Evolutionary conservation across 192 early-diverging fungal species (phyloP).

Genomic region (Coemansia sp.): DNA sequence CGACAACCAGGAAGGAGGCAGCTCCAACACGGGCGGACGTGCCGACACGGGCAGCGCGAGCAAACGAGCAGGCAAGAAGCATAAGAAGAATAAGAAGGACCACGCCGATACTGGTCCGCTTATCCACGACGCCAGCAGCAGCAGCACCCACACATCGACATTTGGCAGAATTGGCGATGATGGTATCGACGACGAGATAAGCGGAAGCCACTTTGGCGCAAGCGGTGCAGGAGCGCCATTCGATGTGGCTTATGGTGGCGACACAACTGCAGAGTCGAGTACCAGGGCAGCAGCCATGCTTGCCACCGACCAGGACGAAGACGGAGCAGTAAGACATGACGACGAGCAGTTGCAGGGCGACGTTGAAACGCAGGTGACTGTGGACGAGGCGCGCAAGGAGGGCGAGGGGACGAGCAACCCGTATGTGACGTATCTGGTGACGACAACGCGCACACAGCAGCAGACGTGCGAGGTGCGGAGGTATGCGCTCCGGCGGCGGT

Average conservation of each 20-base stretch:
- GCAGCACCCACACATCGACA: conserved; percentile 26
- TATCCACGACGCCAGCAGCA: conserved; percentile 6
- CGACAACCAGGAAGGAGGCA: conserved; percentile 26
- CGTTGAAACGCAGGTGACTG: conserved; percentile 57
- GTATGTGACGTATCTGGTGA: conserved; percentile 82
- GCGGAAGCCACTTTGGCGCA: conserved; percentile 9
- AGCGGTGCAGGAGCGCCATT: conserved; percentile 6
- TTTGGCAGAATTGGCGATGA: conserved; percentile 21
- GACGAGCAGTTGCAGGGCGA: conserved; percentile 8
- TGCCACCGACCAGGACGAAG: not conserved
- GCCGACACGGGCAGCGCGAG: conserved; percentile 12
- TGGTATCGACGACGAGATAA: not conserved
- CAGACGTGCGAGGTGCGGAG: conserved; percentile 37
- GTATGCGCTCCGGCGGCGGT: conserved; percentile 79
- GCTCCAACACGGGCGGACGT: not conserved
- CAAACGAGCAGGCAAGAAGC: too few relatives aligned
- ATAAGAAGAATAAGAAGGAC: conserved; percentile 1
- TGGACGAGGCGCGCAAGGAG: conserved; percentile 85
- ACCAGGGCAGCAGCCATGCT: conserved; percentile 8
- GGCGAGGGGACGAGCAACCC: conserved; percentile 81
- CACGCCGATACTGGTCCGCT: not conserved
- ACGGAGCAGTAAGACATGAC: conserved; percentile 3
- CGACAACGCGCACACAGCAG: conserved; percentile 53
- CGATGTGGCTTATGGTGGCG: conserved; percentile 37
- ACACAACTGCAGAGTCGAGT: conserved; percentile 17